These are phyloP conservation scores for Hirsutella thompsonii DNA, from an alignment of 2,329 filamentous ascomycete species.

Conservation along the genomic window DNA sequence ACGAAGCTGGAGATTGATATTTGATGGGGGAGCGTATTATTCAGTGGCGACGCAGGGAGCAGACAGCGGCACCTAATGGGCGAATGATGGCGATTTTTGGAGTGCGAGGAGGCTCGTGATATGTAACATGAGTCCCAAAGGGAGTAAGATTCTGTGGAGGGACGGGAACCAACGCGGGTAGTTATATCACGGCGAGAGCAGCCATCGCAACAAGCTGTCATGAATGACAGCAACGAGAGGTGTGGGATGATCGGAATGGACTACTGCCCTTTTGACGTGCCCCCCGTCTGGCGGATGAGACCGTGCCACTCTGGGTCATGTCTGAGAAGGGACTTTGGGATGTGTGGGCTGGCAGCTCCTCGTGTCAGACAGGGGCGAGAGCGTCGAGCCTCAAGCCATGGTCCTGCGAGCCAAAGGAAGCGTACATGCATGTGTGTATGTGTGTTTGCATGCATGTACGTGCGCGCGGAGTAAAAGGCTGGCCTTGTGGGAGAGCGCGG, in stretches of 20 bases:
- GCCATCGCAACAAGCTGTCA: neutral
- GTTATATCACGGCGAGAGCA: neutral
- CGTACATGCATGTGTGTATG: neutral
- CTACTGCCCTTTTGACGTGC: constrained; percentile 1
- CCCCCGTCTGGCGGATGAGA: constrained; percentile 5
- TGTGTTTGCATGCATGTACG: neutral
- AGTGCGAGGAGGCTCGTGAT: too few relatives aligned
- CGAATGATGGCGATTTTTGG: too few relatives aligned
- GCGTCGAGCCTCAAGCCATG: neutral
- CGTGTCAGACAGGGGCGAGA: neutral
- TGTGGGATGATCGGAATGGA: neutral
- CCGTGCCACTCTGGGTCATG: constrained; percentile 8
- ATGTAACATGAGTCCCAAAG: too few relatives aligned
- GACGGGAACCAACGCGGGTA: neutral
- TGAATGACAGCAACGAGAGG: neutral
- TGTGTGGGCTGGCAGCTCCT: too few relatives aligned
- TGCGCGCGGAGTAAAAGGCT: neutral
- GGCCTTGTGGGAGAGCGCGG: neutral
- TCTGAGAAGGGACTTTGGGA: constrained; percentile 5
- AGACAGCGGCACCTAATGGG: too few relatives aligned
- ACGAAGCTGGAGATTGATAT: too few relatives aligned
- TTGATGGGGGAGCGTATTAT: too few relatives aligned
- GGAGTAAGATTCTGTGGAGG: neutral
- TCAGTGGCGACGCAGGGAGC: too few relatives aligned
- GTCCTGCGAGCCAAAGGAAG: neutral